Evolutionary conservation across 148 eudicot genomes (phyloP), one percentile per base, ranked within the genome.

Genomic region (Vaccinium darrowii): DNA sequence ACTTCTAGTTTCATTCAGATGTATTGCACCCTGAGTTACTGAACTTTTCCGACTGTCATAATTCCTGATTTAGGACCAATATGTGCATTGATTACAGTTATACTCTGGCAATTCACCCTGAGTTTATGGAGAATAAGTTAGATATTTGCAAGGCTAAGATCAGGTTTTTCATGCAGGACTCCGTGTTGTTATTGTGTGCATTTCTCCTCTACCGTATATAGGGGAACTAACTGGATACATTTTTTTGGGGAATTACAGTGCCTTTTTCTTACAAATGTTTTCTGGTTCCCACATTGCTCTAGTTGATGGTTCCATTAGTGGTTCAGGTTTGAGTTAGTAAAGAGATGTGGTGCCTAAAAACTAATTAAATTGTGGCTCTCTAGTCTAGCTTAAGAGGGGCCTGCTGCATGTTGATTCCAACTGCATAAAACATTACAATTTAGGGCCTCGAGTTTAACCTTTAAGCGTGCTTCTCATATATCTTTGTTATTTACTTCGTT

Each of bases 101-200:
- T 43, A 3, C 33, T 67, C 7, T 3, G 36, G 15, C 11, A 11
- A 13, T 67, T 67, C 36, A 23, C 73, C 16, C 67, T 9, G 15
- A 67, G 33, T 3, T 27, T 67, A 12, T 12, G 27, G 36, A 67
- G 73, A 8, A 39, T 43, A 75, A 75, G 36, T 19, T 43, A 7
- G 2, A 74, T 30, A 39, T 74, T 74, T 16, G 49, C 8, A 8
- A n/a, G 8, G 18, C 47, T 4, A 30, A 30, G 76, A 12, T 71
- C 75, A 71, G 30, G 75, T 71, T 71, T 71, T 71, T 71, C 75
- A 69, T 69, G 74, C 75, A 71, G 39, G 6, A 71, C 39, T 71
- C 75, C 6, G 0, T 71, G 1, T 71, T 30, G 14, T 14, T 71
- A 5, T 71, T 13, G 47, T 33, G 1, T 30, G 30, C 18, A 71